Conservation (phyloP, 228 moss, liverwort and hornwort genomes). For the Sphagnum fallax region DNA sequence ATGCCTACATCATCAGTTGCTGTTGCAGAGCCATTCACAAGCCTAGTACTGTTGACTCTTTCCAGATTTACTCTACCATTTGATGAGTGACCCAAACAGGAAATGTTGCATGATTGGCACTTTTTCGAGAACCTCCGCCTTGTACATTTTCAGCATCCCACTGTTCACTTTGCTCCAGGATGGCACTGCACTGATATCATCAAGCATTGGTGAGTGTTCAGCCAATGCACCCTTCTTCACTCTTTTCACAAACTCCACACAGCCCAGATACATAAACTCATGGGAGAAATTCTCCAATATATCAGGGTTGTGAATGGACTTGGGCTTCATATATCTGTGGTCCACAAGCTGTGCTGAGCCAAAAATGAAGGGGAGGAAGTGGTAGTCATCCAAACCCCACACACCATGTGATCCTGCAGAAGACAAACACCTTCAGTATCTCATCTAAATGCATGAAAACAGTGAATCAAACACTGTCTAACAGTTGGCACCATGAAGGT, state of each 20-base stretch:
- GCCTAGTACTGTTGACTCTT: too few relatives aligned
- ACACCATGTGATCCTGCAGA: slow-evolving; percentile 94
- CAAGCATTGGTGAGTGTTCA: slow-evolving; percentile 93
- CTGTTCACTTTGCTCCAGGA: slow-evolving; percentile 89
- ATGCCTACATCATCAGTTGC: too few relatives aligned
- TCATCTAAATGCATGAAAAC: too few relatives aligned
- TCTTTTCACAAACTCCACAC: slow-evolving; percentile 82
- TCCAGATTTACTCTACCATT: slow-evolving; percentile 41
- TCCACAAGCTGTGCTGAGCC: slow-evolving; percentile 84
- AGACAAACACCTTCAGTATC: not conserved
- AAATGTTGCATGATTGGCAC: slow-evolving; percentile 99
- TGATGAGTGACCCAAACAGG: slow-evolving; percentile 86
- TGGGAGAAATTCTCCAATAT: slow-evolving; percentile 78
- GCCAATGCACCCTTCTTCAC: slow-evolving; percentile 94
- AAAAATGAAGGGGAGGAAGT: slow-evolving; percentile 95
- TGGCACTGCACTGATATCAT: slow-evolving; percentile 87
- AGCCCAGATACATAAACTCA: slow-evolving; percentile 85
- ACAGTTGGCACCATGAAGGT: too few relatives aligned
- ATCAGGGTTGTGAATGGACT: slow-evolving; percentile 89
- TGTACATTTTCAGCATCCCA: slow-evolving; percentile 99
- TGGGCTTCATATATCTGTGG: slow-evolving; percentile 99
- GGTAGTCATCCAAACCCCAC: slow-evolving; percentile 97
- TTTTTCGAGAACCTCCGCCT: slow-evolving; percentile 94
- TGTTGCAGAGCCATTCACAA: too few relatives aligned
- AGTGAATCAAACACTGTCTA: too few relatives aligned